These are phyloP conservation scores for Aspergillus sclerotiicarbonarius DNA, from an alignment of 495 filamentous ascomycete genomes.

Conservation along the genomic window DNA sequence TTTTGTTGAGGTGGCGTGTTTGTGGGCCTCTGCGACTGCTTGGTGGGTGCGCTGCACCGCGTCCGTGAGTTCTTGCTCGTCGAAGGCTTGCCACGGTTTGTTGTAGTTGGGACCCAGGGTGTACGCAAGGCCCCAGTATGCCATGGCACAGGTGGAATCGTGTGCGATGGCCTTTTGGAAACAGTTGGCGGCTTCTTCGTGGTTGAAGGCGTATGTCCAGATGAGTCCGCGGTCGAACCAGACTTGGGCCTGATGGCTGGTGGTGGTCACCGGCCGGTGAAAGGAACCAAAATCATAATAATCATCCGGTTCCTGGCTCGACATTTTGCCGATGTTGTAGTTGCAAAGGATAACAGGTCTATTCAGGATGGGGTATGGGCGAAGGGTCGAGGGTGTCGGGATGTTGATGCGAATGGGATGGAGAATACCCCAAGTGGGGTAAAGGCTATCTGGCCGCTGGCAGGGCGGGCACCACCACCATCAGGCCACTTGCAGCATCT, in stretches of 20 bases:
- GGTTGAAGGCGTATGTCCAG: conserved; percentile 33
- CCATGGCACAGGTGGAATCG: conserved; percentile 57
- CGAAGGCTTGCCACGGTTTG: conserved; percentile 56
- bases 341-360: neutral
- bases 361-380: conserved; percentile 2
- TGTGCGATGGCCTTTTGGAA: conserved; percentile 43
- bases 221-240: conserved; percentile 31
- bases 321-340: neutral
- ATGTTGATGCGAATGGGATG: neutral
- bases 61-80: neutral
- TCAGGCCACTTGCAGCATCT: neutral
- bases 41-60: neutral
- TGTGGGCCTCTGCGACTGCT: neutral
- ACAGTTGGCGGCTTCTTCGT: conserved; percentile 24
- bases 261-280: conserved; percentile 44
- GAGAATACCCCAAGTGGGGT: neutral
- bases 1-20: neutral
- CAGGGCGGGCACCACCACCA: neutral
- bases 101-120: conserved; percentile 69
- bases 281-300: conserved; percentile 55
- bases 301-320: neutral
- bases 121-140: conserved; percentile 67
- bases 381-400: neutral
- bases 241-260: conserved; percentile 24
- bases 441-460: neutral